Evolutionary conservation across 257 asterid genomes (phyloP), one percentile per base, ranked within the genome.

Genomic region (Leptodermis oblonga): DNA sequence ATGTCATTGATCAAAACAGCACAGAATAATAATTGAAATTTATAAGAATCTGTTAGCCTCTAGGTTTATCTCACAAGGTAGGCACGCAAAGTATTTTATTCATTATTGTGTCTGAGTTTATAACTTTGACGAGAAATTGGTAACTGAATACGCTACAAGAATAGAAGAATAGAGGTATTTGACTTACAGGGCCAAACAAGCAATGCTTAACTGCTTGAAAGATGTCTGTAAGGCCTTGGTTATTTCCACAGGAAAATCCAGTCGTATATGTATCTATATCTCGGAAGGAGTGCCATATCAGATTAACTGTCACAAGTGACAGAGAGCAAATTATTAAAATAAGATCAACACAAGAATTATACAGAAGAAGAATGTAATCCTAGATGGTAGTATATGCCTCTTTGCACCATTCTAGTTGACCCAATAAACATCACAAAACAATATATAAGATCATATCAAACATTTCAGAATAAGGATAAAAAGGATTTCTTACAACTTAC

Each of bases 221-320:
- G 66, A 87, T 79, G 80, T 84, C 77, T 25, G 86, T 65, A 72
- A 75, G 81, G 63, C 98, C 97, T 49, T 84, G 85, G 76, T 70
- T 82, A 69, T 86, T 83, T 68, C 96, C 96, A 67, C 89, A 81
- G 69, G 96, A 94, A 75, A 92, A 92, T 76, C 98, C 98, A 37
- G 95, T 90, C 4, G 97, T 92, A 73, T 90, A 92, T 43, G 82
- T 86, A 77, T 92, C 98, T 48, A 92, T 90, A 85, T 90, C 97
- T 72, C 84, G 81, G 76, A 92, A 88, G 43, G 98, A 88, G 79
- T 70, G 90, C 66, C 97, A 90, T 49, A 92, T 70, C 74, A 92
- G 81, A 74, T 97, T 90, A 26, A 92, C 97, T 90, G 88, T 72
- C 76, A 81, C 48, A 60, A 70, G 69, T n/a, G n/a, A n/a, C 56